These are phyloP conservation scores for Microbotryum intermedium DNA, from an alignment of 1,284 basidiomycete genomes.

Conservation along the genomic window DNA sequence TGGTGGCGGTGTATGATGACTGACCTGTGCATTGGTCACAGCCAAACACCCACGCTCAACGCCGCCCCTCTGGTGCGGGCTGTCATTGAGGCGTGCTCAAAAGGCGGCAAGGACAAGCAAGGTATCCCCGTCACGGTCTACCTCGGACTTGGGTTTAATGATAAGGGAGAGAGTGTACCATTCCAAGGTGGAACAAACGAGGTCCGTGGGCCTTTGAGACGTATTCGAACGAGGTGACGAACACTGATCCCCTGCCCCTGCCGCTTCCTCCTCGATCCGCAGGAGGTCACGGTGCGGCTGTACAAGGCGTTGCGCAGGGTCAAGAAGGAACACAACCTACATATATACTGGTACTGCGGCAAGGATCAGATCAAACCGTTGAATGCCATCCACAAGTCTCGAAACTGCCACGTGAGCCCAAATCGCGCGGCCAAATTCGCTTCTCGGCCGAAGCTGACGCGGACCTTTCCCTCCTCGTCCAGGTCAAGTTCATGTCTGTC, in stretches of 20 bases:
- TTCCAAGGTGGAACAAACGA: constrained; percentile 75
- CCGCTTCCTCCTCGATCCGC: not conserved
- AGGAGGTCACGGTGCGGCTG: constrained; percentile 57
- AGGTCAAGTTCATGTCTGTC: constrained; percentile 62
- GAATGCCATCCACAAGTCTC: constrained; percentile 61
- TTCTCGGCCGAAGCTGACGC: constrained; percentile 18
- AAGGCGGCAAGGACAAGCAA: constrained; percentile 33
- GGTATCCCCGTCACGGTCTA: constrained; percentile 60
- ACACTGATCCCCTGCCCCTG: not conserved
- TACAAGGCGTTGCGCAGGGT: constrained; percentile 49
- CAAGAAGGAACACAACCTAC: constrained; percentile 50
- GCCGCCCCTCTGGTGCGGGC: constrained; percentile 59
- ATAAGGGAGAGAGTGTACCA: constrained; percentile 61
- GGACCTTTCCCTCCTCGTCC: not conserved
- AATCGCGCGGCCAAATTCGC: not conserved
- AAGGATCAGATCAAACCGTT: constrained; percentile 49
- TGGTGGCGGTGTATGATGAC: too few species aligned
- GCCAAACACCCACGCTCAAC: constrained; percentile 67
- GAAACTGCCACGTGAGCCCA: constrained; percentile 56
- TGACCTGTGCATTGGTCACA: constrained; percentile 21
- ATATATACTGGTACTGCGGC: constrained; percentile 54
- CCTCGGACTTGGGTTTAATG: constrained; percentile 59
- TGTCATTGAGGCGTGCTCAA: constrained; percentile 55
- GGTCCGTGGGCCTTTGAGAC: not conserved
- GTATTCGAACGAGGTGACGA: not conserved